Evolutionary conservation across 2,329 filamentous ascomycete species (phyloP), one percentile per base, ranked within the genome.

Genomic region (Cercospora sp.): DNA sequence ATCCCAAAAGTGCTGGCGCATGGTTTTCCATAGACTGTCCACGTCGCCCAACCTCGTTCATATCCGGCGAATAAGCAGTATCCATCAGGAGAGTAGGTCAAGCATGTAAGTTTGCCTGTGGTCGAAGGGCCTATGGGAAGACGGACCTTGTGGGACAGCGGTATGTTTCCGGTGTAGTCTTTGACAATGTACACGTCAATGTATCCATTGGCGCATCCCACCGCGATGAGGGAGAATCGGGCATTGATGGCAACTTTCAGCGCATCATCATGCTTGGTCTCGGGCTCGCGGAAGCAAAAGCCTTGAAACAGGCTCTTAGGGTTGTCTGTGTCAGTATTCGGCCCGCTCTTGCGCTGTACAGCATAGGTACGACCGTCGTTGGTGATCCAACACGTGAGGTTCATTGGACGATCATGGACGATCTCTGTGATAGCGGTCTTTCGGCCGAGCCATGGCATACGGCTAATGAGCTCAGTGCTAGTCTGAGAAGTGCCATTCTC

Each of bases 21-120:
- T 2, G 90, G 86, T 79, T 97, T 97, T 36, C 95, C 95, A 79
- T 96, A 99, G 42, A 98, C 95, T 78, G 94, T 98, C 94, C 94
- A 99, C 58, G 90, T 94, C 4, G 92, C 91, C 95, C 95, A 99
- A 0, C 95, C 96, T 67, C 90, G 89, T 75, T 95, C 90, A 76
- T 94, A 98, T 1, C 94, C 95, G 53, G 91, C 93, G 79, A 99
- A 97, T 8, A 99, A 85, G 78, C 94, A 97, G 79, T 98, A 97
- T 18, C 95, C 95, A 78, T 99, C 95, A 0, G 94, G 93, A 1
- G 95, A 97, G 81, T 97, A 99, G 68, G 82, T 88, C 72, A 99
- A 80, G 31, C 89, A 91, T 2, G 87, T 93, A 62, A 97, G 81
- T 12, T 81, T 79, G 0, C 95, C 95, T 1, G 92, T 89, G 16